Evolutionary conservation across 2,329 filamentous ascomycete species (phyloP).

Genomic region (Onygenales sp.): DNA sequence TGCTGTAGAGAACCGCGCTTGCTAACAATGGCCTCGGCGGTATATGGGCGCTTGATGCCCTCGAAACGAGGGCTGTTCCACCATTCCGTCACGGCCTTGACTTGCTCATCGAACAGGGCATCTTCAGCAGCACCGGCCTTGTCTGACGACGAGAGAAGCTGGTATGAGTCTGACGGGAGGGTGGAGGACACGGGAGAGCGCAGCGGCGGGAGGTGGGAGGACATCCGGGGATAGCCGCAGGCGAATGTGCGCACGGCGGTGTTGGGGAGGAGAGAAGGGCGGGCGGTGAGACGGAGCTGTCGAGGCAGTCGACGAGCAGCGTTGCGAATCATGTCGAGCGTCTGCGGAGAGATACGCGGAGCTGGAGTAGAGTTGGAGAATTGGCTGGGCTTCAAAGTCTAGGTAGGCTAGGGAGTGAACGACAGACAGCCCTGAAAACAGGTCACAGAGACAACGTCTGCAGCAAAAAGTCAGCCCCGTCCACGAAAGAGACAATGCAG

Average conservation of each 20-base stretch:
- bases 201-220: constrained; percentile 44
- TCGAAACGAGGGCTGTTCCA: constrained; percentile 77
- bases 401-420: neutral
- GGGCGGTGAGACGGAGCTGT: constrained; percentile 14
- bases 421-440: neutral
- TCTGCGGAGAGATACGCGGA: neutral
- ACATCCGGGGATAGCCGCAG: constrained; percentile 41
- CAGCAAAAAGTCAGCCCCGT: neutral
- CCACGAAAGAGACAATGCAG: neutral
- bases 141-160: constrained; percentile 65
- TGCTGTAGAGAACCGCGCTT: constrained; percentile 85
- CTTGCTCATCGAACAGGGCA: constrained; percentile 70
- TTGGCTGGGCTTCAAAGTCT: neutral
- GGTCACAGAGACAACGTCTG: neutral
- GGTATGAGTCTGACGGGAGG: constrained; percentile 68
- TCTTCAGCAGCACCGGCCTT: constrained; percentile 79
- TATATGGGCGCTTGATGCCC: constrained; percentile 87
- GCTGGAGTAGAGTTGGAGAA: neutral
- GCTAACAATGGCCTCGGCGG: constrained; percentile 80
- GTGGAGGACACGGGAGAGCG: constrained; percentile 52
- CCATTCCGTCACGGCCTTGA: constrained; percentile 81
- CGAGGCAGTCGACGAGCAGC: constrained; percentile 27
- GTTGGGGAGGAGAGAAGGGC: constrained; percentile 14
- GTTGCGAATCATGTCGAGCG: constrained; percentile 24
- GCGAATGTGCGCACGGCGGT: constrained; percentile 25